Evolutionary conservation across 306 rosid genomes (phyloP).

Genomic region (Corylus avellana): DNA sequence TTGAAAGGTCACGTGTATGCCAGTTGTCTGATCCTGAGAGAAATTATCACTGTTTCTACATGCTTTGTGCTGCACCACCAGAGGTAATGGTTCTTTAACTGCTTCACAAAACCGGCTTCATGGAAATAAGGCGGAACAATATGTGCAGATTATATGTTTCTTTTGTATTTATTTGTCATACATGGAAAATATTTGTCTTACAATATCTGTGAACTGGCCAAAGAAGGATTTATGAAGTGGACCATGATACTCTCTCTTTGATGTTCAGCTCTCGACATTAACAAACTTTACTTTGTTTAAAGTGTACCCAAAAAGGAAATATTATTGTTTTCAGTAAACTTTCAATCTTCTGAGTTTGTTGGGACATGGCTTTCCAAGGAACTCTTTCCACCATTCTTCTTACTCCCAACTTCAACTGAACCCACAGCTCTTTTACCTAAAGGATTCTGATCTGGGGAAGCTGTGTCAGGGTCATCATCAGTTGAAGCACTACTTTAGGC

Average conservation of each 20-base stretch:
- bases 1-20: conserved; percentile 99
- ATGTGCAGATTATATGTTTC: conserved; percentile 23
- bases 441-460: neutral
- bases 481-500: neutral
- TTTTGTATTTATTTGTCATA: conserved; percentile 18
- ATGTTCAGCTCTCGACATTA: neutral
- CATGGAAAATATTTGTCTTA: conserved; percentile 24
- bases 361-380: neutral
- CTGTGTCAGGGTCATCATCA: neutral
- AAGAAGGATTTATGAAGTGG: conserved; percentile 15
- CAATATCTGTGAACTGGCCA: conserved; percentile 1
- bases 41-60: conserved; percentile 99
- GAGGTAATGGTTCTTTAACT: conserved; percentile 63
- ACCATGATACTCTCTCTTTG: neutral
- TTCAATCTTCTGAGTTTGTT: neutral
- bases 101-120: conserved; percentile 22
- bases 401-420: neutral
- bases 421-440: neutral
- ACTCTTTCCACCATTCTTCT: neutral
- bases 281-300: neutral
- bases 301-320: neutral
- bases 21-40: conserved; percentile 97
- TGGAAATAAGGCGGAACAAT: conserved; percentile 18
- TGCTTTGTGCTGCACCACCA: conserved; percentile 95
- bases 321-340: neutral